Evolutionary conservation across 2,329 filamentous ascomycete species (phyloP), one percentile per base, ranked within the genome.

Genomic region (Xenoacremonium recifei): DNA sequence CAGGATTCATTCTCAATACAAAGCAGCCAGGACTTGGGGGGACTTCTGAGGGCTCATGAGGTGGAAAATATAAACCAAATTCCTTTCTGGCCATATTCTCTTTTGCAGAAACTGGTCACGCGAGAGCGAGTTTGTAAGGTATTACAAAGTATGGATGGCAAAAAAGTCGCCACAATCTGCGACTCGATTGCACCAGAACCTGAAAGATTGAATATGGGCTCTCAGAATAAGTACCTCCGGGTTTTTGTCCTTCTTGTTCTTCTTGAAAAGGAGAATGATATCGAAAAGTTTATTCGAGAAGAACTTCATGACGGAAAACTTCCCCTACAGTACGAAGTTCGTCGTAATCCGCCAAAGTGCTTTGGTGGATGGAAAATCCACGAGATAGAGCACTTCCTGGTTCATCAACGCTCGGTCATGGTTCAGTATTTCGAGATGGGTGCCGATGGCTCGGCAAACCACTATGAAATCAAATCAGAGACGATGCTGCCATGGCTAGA

Each of bases 401-500:
- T 1, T 19, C 15, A 35, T 4, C 35, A 47, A 15, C 37, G 35
- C 37, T n/a, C 10, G 4, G 21, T 47, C 35, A 31, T 27, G 10
- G 30, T 27, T 3, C 38, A 38, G 2, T 37, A 37, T 18, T 47
- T 47, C 4, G 27, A 35, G 4, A 7, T 31, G 2, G 30, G 29
- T 2, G 2, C 25, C 11, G 31, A 30, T 2, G 13, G 34, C 3
- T 19, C 6, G 2, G 25, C 30, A 21, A n/a, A 33, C 11, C 4
- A 27, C 13, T 36, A 31, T 15, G 25, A 33, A 16, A 11, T 40
- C 7, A 25, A 11, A 5, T 11, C 18, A n/a, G 15, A 12, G 4
- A 29, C 27, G 10, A 21, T 18, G 6, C 21, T 23, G 6, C 37
- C 42, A 6, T 44, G 41, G 41, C 37, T 37, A 2, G 40, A 32